phyloP scores from a whole-genome alignment of 2,329 filamentous ascomycete species.

The Setomelanomma holmii region DNA sequence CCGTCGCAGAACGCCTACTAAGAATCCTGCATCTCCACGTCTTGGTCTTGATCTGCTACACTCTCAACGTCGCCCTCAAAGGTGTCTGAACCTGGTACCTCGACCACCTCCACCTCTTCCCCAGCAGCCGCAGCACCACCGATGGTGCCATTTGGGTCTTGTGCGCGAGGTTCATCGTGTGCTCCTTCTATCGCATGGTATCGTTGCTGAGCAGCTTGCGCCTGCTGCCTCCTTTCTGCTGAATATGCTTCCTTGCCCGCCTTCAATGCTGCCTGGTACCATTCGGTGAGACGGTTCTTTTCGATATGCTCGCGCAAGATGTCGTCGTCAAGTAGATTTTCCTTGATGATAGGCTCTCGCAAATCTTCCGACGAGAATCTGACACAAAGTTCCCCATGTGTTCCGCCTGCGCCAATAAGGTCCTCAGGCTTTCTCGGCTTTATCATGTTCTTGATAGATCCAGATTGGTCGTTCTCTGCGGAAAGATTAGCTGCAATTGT shows the following conservation, averaged over 20 bases:
- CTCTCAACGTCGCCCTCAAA: constrained; percentile 37
- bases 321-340: constrained; percentile 76
- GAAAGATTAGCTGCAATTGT: constrained; percentile 15
- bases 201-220: constrained; percentile 23
- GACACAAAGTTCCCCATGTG: constrained; percentile 65
- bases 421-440: constrained; percentile 30
- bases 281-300: constrained; percentile 72
- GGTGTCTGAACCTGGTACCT: constrained; percentile 19
- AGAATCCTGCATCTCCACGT: constrained; percentile 43
- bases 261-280: constrained; percentile 61
- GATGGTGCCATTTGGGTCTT: constrained; percentile 5
- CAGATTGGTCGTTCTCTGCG: constrained; percentile 18
- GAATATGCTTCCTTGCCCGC: constrained; percentile 46
- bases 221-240: constrained; percentile 17
- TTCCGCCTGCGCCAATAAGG: constrained; percentile 56
- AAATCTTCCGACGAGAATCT: constrained; percentile 63
- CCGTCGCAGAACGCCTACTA: constrained; percentile 9
- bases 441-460: too few relatives aligned
- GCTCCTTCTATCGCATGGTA: not conserved
- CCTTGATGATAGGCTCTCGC: constrained; percentile 71
- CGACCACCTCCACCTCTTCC: constrained; percentile 12
- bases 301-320: constrained; percentile 70
- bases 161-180: not conserved
- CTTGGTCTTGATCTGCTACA: constrained; percentile 28
- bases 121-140: constrained; percentile 6